Evolutionary conservation across 768 basidiomycete species (phyloP).

Genomic region (Dentipellis fragilis): DNA sequence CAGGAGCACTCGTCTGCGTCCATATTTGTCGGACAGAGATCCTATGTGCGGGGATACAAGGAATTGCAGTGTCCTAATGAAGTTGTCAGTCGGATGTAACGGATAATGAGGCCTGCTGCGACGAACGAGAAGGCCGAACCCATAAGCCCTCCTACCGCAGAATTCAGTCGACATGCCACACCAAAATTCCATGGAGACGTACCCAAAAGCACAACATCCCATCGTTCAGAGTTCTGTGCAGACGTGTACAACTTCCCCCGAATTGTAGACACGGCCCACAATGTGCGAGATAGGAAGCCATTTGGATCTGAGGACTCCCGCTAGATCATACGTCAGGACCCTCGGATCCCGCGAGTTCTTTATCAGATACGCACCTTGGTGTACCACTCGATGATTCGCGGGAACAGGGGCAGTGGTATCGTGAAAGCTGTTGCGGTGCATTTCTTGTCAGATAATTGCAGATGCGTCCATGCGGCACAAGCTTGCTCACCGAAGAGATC

Average conservation of each 20-base stretch:
- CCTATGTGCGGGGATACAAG: slow-evolving; percentile 78
- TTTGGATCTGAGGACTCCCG: slow-evolving; percentile 62
- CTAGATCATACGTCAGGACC: slow-evolving; percentile 23
- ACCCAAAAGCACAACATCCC: slow-evolving; percentile 95
- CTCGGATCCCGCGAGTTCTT: neutral
- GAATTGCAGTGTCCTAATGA: slow-evolving; percentile 66
- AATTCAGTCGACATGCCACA: neutral
- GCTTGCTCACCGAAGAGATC: slow-evolving; percentile 61
- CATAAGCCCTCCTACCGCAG: slow-evolving; percentile 64
- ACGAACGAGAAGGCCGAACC: slow-evolving; percentile 88
- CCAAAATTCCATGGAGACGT: slow-evolving; percentile 10
- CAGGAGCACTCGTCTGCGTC: slow-evolving; percentile 75
- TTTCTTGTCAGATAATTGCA: too few relatives aligned
- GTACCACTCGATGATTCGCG: slow-evolving; percentile 95
- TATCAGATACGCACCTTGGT: slow-evolving; percentile 41
- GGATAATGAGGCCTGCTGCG: neutral
- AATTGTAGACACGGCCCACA: slow-evolving; percentile 54
- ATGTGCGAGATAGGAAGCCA: slow-evolving; percentile 65
- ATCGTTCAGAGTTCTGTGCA: slow-evolving; percentile 55
- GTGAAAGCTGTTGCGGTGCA: slow-evolving; percentile 58
- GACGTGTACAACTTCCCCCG: slow-evolving; percentile 58
- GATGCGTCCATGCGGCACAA: neutral
- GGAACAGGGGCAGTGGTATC: slow-evolving; percentile 92
- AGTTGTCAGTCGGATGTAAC: neutral
- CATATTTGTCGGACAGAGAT: slow-evolving; percentile 79